phyloP scores from a whole-genome alignment of 352 stramenopile genomes.

The Globisporangium parvum region DNA sequence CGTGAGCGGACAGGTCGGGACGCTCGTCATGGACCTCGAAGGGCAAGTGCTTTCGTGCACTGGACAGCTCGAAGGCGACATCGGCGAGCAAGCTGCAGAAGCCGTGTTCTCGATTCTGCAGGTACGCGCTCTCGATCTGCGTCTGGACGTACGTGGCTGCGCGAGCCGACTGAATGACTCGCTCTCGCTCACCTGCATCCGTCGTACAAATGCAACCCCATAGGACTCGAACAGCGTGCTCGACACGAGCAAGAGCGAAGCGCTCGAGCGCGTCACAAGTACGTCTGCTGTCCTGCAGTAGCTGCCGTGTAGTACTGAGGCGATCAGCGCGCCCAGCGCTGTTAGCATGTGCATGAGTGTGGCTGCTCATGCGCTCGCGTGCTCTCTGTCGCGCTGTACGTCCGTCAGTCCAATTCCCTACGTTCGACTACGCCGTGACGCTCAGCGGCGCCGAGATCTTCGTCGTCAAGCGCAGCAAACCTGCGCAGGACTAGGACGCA shows the following conservation, averaged over 20 bases:
- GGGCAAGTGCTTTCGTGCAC: constrained; percentile 59
- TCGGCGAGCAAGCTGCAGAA: constrained; percentile 46
- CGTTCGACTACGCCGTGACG: constrained; percentile 64
- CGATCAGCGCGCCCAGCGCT: background rate
- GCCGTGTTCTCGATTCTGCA: constrained; percentile 64
- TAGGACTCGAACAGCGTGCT: constrained; percentile 57
- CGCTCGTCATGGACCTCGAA: constrained; percentile 50
- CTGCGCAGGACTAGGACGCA: constrained; percentile 11
- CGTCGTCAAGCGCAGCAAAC: constrained; percentile 56
- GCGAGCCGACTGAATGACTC: background rate
- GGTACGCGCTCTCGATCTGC: constrained; percentile 8
- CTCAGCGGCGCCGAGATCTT: constrained; percentile 60
- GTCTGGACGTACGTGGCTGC: background rate
- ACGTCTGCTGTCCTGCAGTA: constrained; percentile 5
- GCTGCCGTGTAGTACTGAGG: background rate
- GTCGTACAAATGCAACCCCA: background rate
- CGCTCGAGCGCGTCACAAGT: constrained; percentile 62
- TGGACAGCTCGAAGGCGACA: constrained; percentile 44
- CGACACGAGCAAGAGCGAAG: constrained; percentile 47
- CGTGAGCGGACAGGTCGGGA: constrained; percentile 51
- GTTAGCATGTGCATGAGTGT: background rate
- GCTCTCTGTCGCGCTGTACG: constrained; percentile 1
- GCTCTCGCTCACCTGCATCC: background rate
- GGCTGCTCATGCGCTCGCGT: background rate
- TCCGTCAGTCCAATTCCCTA: constrained; percentile 52